A percentile compares a stretch with the other conserved stretches of the same genome.
These are phyloP conservation scores for Geranomyces michiganensis DNA, from an alignment of 192 early-diverging fungal species.

Conservation along the genomic window DNA sequence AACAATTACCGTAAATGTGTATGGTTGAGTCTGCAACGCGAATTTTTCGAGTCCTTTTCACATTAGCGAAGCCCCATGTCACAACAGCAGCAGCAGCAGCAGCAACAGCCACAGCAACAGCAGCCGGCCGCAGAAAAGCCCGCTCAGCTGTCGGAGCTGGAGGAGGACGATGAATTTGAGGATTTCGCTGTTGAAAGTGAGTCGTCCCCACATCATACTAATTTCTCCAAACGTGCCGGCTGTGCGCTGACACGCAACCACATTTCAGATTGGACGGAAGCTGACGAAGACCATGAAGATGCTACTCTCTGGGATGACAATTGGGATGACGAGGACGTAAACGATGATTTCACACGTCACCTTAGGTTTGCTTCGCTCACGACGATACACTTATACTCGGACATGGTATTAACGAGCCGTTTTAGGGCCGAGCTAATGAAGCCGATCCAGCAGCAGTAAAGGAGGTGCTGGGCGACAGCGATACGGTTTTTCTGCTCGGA, in stretches of 20 bases:
- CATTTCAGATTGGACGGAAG: slow-evolving; percentile 76
- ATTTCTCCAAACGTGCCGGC: background rate
- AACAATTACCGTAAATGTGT: too few species aligned
- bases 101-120: slow-evolving; percentile 24
- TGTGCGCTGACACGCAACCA: background rate
- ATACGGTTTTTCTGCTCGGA: too few species aligned
- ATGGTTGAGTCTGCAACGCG: too few species aligned
- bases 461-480: too few species aligned
- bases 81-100: slow-evolving; percentile 18
- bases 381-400: background rate
- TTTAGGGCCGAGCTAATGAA: slow-evolving; percentile 8
- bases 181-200: slow-evolving; percentile 86
- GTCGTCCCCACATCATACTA: background rate
- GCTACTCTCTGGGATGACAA: slow-evolving; percentile 77
- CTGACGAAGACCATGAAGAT: slow-evolving; percentile 76
- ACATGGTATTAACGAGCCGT: background rate
- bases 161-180: slow-evolving; percentile 95
- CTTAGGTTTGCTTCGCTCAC: slow-evolving; percentile 41
- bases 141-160: slow-evolving; percentile 69
- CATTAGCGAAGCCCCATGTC: background rate
- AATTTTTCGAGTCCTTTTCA: too few species aligned
- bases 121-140: background rate
- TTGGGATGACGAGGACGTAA: slow-evolving; percentile 89
- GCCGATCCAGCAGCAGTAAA: background rate
- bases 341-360: slow-evolving; percentile 93